Evolutionary conservation across 2,329 filamentous ascomycete genomes (phyloP).

Genomic region (Beauveria australis): DNA sequence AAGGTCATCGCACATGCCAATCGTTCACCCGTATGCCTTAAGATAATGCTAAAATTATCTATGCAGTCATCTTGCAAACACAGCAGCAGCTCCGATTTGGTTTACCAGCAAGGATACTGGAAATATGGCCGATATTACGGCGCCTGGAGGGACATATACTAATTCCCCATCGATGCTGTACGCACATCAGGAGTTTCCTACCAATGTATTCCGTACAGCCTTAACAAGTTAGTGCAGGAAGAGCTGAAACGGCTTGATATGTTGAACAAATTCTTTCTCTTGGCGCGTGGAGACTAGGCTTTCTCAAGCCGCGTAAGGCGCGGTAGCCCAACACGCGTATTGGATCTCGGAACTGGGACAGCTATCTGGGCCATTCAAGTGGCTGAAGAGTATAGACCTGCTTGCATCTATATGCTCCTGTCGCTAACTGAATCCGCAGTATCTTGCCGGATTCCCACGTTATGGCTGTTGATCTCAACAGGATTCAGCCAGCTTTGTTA

Average conservation of each 20-base stretch:
- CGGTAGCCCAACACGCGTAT: constrained; percentile 22
- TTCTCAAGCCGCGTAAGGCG: constrained; percentile 16
- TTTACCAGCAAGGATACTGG: too few species aligned
- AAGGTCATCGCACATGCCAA: too few species aligned
- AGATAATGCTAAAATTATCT: too few species aligned
- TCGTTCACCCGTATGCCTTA: too few species aligned
- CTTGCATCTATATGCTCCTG: not conserved
- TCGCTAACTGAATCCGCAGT: not conserved
- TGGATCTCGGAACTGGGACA: constrained; percentile 75
- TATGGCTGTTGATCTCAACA: constrained; percentile 31
- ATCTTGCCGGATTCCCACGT: constrained; percentile 21
- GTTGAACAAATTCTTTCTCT: constrained; percentile 49
- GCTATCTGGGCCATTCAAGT: constrained; percentile 89
- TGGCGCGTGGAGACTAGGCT: constrained; percentile 44
- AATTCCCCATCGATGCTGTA: too few species aligned
- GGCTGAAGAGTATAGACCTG: constrained; percentile 53
- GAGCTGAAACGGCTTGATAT: constrained; percentile 69
- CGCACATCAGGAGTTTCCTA: too few species aligned
- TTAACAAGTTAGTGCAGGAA: constrained; percentile 30
- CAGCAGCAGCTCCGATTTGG: too few species aligned
- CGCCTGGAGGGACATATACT: too few species aligned
- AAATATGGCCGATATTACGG: too few species aligned
- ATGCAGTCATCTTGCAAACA: too few species aligned
- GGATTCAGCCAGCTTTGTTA: constrained; percentile 30
- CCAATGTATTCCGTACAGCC: too few species aligned